These are phyloP conservation scores for Daedaleopsis nitida DNA, from an alignment of 768 basidiomycete genomes.

Conservation along the genomic window DNA sequence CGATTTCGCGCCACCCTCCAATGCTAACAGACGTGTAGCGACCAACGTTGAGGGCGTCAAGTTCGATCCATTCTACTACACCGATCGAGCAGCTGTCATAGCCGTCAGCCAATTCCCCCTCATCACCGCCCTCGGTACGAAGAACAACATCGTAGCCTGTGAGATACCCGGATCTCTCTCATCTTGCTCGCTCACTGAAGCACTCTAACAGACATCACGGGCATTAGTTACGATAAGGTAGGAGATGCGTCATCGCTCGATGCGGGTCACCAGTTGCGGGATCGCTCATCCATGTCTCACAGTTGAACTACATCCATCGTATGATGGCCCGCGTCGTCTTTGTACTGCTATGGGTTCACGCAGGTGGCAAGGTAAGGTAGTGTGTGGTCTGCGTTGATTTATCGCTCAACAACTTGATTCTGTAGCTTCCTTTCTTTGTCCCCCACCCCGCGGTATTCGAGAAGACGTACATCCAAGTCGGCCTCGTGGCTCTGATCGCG, in stretches of 20 bases:
- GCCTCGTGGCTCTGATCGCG: constrained; percentile 39
- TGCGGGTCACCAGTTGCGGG: too few relatives aligned
- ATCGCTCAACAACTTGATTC: not conserved
- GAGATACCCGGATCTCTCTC: constrained; percentile 15
- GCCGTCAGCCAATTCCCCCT: constrained; percentile 54
- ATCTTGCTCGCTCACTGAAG: not conserved
- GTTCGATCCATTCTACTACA: constrained; percentile 27
- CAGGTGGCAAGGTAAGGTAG: constrained; percentile 39
- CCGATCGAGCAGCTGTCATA: constrained; percentile 43
- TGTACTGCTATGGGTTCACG: constrained; percentile 52
- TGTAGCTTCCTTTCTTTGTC: constrained; percentile 8
- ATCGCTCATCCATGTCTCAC: constrained; percentile 2
- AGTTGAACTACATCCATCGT: constrained; percentile 50
- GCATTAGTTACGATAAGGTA: constrained; percentile 50
- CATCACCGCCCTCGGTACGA: constrained; percentile 58
- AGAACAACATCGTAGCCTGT: constrained; percentile 57
- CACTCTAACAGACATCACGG: constrained; percentile 45
- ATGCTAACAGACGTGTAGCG: constrained; percentile 18
- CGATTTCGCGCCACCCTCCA: not conserved
- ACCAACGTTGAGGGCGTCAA: constrained; percentile 25
- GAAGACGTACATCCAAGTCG: constrained; percentile 32
- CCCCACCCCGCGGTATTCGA: not conserved
- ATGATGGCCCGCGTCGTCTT: constrained; percentile 49
- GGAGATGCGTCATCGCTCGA: constrained; percentile 18
- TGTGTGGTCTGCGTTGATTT: not conserved